Evolutionary conservation across 2,329 filamentous ascomycete species (phyloP).

Genomic region (Xylaria sp.): DNA sequence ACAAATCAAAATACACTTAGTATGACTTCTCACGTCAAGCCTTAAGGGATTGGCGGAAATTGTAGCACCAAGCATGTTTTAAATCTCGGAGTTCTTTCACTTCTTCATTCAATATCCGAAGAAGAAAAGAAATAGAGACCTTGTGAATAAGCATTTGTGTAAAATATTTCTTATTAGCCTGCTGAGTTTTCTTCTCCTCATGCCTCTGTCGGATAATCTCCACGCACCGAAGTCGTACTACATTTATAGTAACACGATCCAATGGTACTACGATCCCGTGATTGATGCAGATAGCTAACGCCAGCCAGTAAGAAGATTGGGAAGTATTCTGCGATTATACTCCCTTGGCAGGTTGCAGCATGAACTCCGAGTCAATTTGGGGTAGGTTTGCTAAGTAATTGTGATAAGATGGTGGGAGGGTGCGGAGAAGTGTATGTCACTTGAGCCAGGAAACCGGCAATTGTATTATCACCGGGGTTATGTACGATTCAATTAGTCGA

Average conservation of each 20-base stretch:
- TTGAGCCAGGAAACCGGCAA: constrained; percentile 22
- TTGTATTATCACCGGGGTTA: constrained; percentile 16
- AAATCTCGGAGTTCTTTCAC: constrained; percentile 3
- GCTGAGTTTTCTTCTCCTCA: not conserved
- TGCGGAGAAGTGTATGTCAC: constrained; percentile 26
- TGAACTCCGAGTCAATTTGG: constrained; percentile 7
- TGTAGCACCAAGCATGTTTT: constrained; percentile 37
- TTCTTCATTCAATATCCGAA: not conserved
- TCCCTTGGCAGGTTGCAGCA: not conserved
- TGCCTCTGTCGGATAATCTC: constrained; percentile 19
- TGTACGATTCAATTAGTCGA: not conserved
- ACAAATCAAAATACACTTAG: constrained; percentile 46
- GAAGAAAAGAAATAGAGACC: not conserved
- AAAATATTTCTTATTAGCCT: constrained; percentile 15
- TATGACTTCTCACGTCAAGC: constrained; percentile 45
- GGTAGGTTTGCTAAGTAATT: not conserved
- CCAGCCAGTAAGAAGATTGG: not conserved
- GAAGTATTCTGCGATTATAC: not conserved
- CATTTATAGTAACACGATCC: not conserved
- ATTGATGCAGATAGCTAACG: not conserved
- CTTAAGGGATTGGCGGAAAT: constrained; percentile 47
- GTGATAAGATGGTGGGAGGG: constrained; percentile 2
- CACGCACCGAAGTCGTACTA: not conserved
- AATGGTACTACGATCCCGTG: not conserved
- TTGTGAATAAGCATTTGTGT: not conserved